Percentiles rank a stretch among this genome's conserved stretches.
These are phyloP conservation scores for Kuraishia piskuri DNA, from an alignment of 805 yeast species.

Conservation along the genomic window DNA sequence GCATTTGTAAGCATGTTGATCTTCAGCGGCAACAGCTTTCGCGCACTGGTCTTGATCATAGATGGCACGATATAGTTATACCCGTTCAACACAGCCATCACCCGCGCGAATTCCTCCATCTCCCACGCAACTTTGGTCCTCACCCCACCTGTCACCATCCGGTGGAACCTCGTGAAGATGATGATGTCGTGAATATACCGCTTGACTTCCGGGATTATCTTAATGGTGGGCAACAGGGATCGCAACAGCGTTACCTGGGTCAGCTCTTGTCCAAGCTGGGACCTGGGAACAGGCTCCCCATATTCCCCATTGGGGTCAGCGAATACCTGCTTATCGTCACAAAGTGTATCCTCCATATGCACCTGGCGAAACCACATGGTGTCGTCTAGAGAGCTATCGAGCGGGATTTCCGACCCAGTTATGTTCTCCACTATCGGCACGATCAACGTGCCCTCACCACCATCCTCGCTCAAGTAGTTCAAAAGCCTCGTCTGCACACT, in stretches of 20 bases:
- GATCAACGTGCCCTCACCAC: conserved; percentile 11
- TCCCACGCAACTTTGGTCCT: conserved; percentile 38
- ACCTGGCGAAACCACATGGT: conserved; percentile 24
- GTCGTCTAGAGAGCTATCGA: conserved; percentile 13
- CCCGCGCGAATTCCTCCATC: conserved; percentile 27
- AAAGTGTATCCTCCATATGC: conserved; percentile 7
- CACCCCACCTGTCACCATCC: conserved; percentile 45
- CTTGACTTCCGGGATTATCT: conserved; percentile 39
- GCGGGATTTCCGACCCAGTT: conserved; percentile 10
- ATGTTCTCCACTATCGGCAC: conserved; percentile 12
- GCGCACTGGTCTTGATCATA: conserved; percentile 40
- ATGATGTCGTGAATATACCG: conserved; percentile 51
- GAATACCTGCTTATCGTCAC: no score
- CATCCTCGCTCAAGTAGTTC: conserved; percentile 5
- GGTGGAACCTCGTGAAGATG: conserved; percentile 41
- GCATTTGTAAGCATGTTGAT: conserved; percentile 24
- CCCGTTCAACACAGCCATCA: conserved; percentile 33
- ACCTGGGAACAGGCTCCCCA: not conserved
- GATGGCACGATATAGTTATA: conserved; percentile 41
- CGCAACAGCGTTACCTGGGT: conserved; percentile 4
- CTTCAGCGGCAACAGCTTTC: conserved; percentile 38
- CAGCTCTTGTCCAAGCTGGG: not conserved
- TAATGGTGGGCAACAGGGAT: conserved; percentile 14
- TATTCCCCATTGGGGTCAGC: not conserved
- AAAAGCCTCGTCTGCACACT: not conserved